Evolutionary conservation across 2,329 filamentous ascomycete genomes (phyloP).

Genomic region (Venturiaceae sp.): DNA sequence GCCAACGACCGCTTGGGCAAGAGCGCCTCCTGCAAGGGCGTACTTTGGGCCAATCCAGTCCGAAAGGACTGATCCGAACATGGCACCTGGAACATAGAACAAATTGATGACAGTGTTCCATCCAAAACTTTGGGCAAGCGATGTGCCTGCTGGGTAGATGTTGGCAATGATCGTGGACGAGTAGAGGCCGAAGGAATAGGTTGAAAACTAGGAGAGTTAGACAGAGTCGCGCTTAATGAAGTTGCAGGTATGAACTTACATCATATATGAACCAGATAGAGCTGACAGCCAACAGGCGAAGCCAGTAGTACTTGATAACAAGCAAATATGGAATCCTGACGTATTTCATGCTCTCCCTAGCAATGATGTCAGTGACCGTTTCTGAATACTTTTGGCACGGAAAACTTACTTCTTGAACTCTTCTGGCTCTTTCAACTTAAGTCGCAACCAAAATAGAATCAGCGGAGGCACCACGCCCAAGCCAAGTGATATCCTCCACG

Average conservation of each 20-base stretch:
- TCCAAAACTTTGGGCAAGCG: slow-evolving; percentile 69
- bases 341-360: too few relatives aligned
- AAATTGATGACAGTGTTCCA: slow-evolving; percentile 85
- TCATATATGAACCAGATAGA: slow-evolving; percentile 70
- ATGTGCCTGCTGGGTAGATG: slow-evolving; percentile 45
- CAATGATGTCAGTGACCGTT: too few relatives aligned
- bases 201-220: too few relatives aligned
- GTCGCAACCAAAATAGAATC: slow-evolving; percentile 57
- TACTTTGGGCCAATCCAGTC: slow-evolving; percentile 68
- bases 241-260: too few relatives aligned
- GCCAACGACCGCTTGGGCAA: slow-evolving; percentile 65
- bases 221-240: too few relatives aligned
- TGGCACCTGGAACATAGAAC: slow-evolving; percentile 78
- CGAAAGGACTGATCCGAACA: slow-evolving; percentile 64
- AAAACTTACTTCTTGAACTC: slow-evolving; percentile 60
- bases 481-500: slow-evolving; percentile 75
- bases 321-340: too few relatives aligned
- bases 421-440: slow-evolving; percentile 68
- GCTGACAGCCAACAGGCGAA: slow-evolving; percentile 56
- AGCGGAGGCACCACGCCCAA: slow-evolving; percentile 71
- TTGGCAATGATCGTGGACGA: slow-evolving; percentile 62
- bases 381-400: too few relatives aligned
- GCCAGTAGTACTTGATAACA: slow-evolving; percentile 79
- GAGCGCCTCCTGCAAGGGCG: slow-evolving; percentile 61
- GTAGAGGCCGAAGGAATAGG: slow-evolving; percentile 82